Percentiles rank a stretch among this genome's conserved stretches.
These are phyloP conservation scores for Serendipita indica DNA, from an alignment of 768 basidiomycete species.

Conservation along the genomic window DNA sequence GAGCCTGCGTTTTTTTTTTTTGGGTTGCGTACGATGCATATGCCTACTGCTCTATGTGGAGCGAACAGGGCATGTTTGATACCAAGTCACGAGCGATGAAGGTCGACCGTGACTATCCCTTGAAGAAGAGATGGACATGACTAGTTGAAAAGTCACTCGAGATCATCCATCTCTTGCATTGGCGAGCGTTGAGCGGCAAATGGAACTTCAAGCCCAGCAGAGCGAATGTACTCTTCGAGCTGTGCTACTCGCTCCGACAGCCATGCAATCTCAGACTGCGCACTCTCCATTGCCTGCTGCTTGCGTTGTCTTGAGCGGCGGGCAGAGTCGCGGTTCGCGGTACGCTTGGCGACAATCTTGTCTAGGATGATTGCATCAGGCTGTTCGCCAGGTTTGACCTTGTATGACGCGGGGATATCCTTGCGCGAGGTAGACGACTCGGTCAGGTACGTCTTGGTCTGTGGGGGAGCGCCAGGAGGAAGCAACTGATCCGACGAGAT, in stretches of 20 bases:
- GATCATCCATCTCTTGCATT: neutral
- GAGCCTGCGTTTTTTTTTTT: too few species aligned
- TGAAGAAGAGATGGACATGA: too few species aligned
- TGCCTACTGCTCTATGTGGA: too few species aligned
- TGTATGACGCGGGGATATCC: slow-evolving; percentile 55
- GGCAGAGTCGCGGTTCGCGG: slow-evolving; percentile 76
- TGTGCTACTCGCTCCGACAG: neutral
- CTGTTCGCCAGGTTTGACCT: slow-evolving; percentile 38
- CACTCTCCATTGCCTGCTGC: slow-evolving; percentile 15
- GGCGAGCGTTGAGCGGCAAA: neutral
- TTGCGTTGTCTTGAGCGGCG: slow-evolving; percentile 65
- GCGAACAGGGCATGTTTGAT: too few species aligned
- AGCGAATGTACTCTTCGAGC: slow-evolving; percentile 3
- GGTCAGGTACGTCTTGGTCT: slow-evolving; percentile 53
- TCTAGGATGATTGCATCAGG: slow-evolving; percentile 31
- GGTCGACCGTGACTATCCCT: too few species aligned
- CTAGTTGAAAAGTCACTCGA: too few species aligned
- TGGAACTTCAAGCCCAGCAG: neutral
- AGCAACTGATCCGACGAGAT: slow-evolving; percentile 49
- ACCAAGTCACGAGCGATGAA: too few species aligned
- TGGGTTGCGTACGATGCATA: too few species aligned
- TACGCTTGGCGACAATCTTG: slow-evolving; percentile 61
- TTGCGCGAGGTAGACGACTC: slow-evolving; percentile 69
- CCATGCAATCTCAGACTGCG: neutral
- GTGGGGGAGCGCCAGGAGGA: slow-evolving; percentile 64